These are phyloP conservation scores for Irineochytrium annulatum DNA, from an alignment of 192 early-diverging fungal genomes.

Conservation along the genomic window DNA sequence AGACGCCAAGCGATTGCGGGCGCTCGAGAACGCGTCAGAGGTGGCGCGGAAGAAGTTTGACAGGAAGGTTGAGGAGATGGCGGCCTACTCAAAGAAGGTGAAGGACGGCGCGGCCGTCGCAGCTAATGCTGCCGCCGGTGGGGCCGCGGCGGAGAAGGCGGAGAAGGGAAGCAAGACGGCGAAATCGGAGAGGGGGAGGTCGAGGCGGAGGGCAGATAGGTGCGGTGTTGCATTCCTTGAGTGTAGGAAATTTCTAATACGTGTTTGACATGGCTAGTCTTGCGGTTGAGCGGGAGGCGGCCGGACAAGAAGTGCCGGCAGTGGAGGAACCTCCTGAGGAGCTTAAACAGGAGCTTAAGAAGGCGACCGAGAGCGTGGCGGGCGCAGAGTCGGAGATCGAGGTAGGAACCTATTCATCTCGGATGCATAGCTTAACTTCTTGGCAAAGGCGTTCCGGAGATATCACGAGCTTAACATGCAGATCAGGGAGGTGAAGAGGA, in stretches of 20 bases:
- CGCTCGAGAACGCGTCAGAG: conserved; percentile 37
- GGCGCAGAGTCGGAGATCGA: too few relatives aligned
- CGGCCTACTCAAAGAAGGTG: conserved; percentile 14
- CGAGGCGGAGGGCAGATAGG: too few relatives aligned
- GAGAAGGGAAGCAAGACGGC: neutral
- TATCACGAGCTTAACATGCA: conserved; percentile 28
- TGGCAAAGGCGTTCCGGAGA: conserved; percentile 19
- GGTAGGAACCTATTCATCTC: too few relatives aligned
- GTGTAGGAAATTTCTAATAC: too few relatives aligned
- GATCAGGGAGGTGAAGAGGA: conserved; percentile 20
- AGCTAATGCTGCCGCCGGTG: too few relatives aligned
- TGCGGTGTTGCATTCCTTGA: too few relatives aligned
- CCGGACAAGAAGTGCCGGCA: neutral
- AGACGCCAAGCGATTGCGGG: conserved; percentile 31
- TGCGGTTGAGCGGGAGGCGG: neutral
- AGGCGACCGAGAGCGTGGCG: too few relatives aligned
- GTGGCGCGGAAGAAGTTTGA: conserved; percentile 40
- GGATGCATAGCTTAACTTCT: neutral
- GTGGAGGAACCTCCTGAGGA: conserved; percentile 2
- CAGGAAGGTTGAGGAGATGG: conserved; percentile 35
- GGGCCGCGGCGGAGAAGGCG: neutral
- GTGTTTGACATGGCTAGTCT: too few relatives aligned
- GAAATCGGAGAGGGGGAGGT: conserved; percentile 3
- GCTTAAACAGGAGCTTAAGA: neutral
- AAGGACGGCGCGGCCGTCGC: conserved; percentile 12